Base-by-base conservation (phyloP, 148 eudicot genomes). In the Cornus florida region DNA sequence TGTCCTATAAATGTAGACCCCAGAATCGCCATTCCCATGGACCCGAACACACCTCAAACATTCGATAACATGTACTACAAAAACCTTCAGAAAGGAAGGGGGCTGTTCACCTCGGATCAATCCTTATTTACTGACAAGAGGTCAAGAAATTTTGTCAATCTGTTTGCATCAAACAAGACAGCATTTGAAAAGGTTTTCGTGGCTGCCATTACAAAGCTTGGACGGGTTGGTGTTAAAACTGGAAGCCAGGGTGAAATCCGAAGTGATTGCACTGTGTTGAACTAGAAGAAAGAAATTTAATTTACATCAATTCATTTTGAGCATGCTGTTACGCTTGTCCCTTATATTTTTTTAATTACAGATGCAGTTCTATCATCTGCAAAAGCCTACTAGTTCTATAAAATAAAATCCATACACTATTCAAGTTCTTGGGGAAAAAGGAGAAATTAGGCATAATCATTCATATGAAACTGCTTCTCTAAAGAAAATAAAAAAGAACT, bases 161-260 rank as follows among this genome's bases (percentile, higher is more conserved):
- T 43, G 0, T 94, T 91, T 77, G 97, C 98, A 1, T 32, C 83
- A 0, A 91, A 80, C 71, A 80, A 69, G 67, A 72, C 75, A 0
- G 88, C 91, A 80, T 92, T 92, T 20, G 72, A 80, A 10, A 79
- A 75, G 3, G 90, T 85, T 1, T 94, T 94, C 71, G 91, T 80
- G 17, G 50, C 85, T 1, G 91, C 98, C 66, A 94, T 92, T 59
- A 91, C 85, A 0, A 92, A 84, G 83, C 86, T 92, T 5, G 97
- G 97, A 0, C 86, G 98, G 67, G 86, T 90, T 13, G 95, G 91
- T 17, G 92, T 94, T 10, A 81, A 86, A 82, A 90, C 88, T 0
- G 95, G 97, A 13, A 86, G 73, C 13, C 69, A 83, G 6, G 98
- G 98, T 14, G 92, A 92, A 78, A 94, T 94, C 60, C 80, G 95